These are phyloP conservation scores for Aspergillus tanneri DNA, from an alignment of 2,329 filamentous ascomycete genomes.

Conservation along the genomic window DNA sequence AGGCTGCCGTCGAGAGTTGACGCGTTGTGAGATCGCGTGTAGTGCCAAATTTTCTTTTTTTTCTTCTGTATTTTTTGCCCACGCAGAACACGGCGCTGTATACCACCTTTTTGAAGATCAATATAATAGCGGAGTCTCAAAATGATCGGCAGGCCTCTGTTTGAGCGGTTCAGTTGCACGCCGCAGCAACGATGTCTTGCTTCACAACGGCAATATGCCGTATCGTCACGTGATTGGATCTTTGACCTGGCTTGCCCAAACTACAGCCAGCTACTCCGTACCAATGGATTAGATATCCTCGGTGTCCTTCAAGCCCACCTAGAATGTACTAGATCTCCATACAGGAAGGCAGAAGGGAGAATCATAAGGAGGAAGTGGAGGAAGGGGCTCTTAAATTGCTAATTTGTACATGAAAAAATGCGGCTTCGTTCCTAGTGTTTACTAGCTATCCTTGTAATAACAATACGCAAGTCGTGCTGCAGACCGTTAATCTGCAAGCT, in stretches of 20 bases:
- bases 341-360: too few relatives aligned
- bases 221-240: background rate
- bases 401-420: background rate
- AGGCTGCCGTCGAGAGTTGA: too few relatives aligned
- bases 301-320: too few relatives aligned
- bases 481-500: background rate
- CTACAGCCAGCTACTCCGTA: too few relatives aligned
- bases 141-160: background rate
- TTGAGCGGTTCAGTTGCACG: background rate
- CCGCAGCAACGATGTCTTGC: background rate
- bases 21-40: background rate
- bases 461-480: background rate
- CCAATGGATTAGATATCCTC: too few relatives aligned
- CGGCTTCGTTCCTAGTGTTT: constrained; percentile 3
- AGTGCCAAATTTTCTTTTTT: background rate
- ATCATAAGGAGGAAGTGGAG: too few relatives aligned
- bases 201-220: background rate
- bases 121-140: background rate
- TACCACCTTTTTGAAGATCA: background rate
- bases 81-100: background rate
- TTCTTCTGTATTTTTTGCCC: background rate
- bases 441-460: background rate
- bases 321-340: too few relatives aligned
- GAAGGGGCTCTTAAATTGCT: too few relatives aligned
- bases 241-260: background rate